A percentile compares a stretch with the other conserved stretches of the same genome.
Evolutionary conservation across 129 eudicot species (phyloP).

Genomic region (Sambucus nigra): DNA sequence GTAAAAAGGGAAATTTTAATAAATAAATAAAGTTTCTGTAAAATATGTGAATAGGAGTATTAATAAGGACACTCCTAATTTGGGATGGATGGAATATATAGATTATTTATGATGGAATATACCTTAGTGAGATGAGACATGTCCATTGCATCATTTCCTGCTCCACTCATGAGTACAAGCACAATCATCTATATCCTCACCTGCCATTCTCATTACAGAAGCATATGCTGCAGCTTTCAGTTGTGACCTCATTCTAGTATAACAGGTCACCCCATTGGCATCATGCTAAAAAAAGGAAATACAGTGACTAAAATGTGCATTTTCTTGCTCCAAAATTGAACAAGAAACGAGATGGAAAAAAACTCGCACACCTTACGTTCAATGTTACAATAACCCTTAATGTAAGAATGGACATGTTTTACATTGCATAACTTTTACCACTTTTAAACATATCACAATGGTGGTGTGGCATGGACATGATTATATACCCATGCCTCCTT

Average conservation of each 20-base stretch:
- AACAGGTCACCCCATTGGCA: conserved; percentile 80
- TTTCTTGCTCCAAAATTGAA: not conserved
- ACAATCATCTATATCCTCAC: conserved; percentile 56
- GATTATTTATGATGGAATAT: not conserved
- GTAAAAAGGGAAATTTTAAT: too few relatives aligned
- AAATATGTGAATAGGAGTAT: too few relatives aligned
- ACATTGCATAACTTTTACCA: too few relatives aligned
- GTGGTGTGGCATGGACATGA: too few relatives aligned
- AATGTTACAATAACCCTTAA: conserved; percentile 57
- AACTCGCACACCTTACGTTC: conserved; percentile 70
- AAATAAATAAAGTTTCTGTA: too few relatives aligned
- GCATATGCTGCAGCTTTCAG: conserved; percentile 67
- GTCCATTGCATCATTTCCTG: conserved; percentile 99
- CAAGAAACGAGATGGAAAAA: conserved; percentile 1
- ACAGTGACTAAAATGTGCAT: not conserved
- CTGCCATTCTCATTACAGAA: conserved; percentile 61
- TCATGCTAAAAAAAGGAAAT: conserved; percentile 42
- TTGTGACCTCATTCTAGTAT: conserved; percentile 53
- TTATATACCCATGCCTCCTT: too few relatives aligned
- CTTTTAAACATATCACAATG: too few relatives aligned
- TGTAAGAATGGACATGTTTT: too few relatives aligned
- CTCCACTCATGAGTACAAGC: conserved; percentile 95
- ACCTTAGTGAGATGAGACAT: conserved; percentile 94
- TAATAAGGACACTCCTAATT: too few relatives aligned
- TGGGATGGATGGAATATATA: too few relatives aligned